Percentiles rank a stretch among this genome's conserved stretches.
Conservation (phyloP, 768 basidiomycete genomes). For the Sutorius australiensis region DNA sequence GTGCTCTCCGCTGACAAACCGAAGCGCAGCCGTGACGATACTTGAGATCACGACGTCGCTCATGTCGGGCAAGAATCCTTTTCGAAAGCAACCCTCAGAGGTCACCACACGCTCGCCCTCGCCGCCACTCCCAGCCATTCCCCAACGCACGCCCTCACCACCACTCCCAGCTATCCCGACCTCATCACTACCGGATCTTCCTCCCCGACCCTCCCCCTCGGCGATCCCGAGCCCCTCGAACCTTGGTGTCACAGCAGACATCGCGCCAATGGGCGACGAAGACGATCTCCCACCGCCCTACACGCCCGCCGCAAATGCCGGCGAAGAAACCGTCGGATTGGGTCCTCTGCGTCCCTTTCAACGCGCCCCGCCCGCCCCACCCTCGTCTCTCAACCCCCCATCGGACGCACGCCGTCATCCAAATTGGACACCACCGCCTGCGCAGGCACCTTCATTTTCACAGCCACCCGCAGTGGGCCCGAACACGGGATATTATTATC, state of each 20-base stretch:
- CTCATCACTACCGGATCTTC: background rate
- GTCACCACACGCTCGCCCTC: constrained; percentile 1
- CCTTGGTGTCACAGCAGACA: background rate
- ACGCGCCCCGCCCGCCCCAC: constrained; percentile 26
- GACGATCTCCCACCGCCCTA: constrained; percentile 74
- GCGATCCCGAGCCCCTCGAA: background rate
- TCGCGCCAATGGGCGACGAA: background rate
- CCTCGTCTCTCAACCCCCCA: background rate
- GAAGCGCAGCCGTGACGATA: background rate
- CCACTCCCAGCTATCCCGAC: background rate
- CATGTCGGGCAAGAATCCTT: constrained; percentile 21
- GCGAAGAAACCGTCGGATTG: constrained; percentile 59
- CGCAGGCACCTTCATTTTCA: background rate
- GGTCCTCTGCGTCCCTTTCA: constrained; percentile 67
- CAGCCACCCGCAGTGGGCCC: background rate
- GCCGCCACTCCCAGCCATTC: background rate
- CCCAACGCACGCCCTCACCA: background rate
- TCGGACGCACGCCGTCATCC: background rate
- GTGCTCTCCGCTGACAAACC: too few relatives aligned
- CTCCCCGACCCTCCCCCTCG: background rate
- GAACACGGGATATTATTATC: constrained; percentile 5
- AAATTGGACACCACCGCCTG: background rate
- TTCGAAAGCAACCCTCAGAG: constrained; percentile 7
- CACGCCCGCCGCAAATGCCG: constrained; percentile 53
- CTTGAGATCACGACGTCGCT: background rate